Base-by-base conservation (phyloP, 495 filamentous ascomycete species). In the Aspergillus steynii region DNA sequence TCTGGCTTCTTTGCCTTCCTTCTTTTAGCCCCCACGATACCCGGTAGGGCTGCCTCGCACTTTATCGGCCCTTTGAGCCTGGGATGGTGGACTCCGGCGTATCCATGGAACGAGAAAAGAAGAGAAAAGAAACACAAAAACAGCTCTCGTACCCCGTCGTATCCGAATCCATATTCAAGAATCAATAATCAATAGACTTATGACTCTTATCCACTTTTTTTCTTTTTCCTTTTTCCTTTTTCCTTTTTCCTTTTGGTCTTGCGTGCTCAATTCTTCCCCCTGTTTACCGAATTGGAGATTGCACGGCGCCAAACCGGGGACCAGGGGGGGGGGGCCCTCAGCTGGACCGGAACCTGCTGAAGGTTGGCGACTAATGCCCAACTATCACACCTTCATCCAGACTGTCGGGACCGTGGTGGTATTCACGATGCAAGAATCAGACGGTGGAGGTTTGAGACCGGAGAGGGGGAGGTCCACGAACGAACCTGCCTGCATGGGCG, bases 371-470 rank as follows among this genome's bases (percentile, higher is more conserved):
- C 66, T 69, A 69, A 69, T 69, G 66, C 66, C 61, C 46, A 64
- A 65, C 61, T 66, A 69, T 65, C 61, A 69, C 66, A 64, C 63
- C 50, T 50, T 65, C 60, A 61, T 27, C 66, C 66, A 69, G 61
- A 69, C 61, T 69, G 66, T 69, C 66, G 66, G 66, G 66, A 62
- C 66, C 66, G 53, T 58, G 50, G 61, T 56, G 56, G 58, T 62
- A 59, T 64, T 64, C 52, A 45, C 10, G 60, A 47, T 57, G 65
- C 59, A 56, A 56, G 65, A 60, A 60, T 64, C 61, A 49, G 37
- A 29, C 60, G 66, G 55, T 61, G 55, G 53, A 55, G 29, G 56
- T 37, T 34, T 50, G 37, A 15, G 37, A 42, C 20, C 29, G 9
- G n/a, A 50, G 8, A 50, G 37, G 37, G 37, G 37, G 14, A 42